A percentile compares a stretch with the other conserved stretches of the same genome.
These are phyloP conservation scores for Chrysoporthe puriensis DNA, from an alignment of 2,329 filamentous ascomycete species.

Conservation along the genomic window DNA sequence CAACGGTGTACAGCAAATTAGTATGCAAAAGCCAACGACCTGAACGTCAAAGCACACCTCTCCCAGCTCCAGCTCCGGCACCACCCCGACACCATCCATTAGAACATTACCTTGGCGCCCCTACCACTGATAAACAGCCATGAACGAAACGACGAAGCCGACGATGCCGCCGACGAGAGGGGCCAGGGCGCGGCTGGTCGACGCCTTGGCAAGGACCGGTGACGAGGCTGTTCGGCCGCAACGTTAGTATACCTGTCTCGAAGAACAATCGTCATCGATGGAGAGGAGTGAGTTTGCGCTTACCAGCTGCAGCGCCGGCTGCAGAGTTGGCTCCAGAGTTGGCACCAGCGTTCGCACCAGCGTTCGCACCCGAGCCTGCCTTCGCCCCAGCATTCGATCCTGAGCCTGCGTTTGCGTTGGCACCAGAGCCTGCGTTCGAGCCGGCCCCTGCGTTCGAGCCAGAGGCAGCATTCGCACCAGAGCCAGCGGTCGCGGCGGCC, in stretches of 20 bases:
- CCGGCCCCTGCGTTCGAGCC: neutral
- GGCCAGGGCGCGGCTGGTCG: neutral
- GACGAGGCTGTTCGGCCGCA: neutral
- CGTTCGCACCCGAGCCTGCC: neutral
- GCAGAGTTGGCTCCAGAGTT: neutral
- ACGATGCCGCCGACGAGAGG: neutral
- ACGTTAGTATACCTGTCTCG: neutral
- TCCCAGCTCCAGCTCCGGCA: neutral
- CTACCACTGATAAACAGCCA: constrained; percentile 1
- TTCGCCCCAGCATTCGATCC: neutral
- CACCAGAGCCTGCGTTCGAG: neutral
- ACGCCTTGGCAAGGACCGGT: neutral
- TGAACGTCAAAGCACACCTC: neutral
- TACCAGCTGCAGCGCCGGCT: neutral
- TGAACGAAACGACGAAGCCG: neutral
- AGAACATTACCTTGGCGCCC: neutral
- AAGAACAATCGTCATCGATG: neutral
- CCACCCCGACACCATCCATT: neutral
- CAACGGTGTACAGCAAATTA: no score
- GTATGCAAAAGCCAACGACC: no score
- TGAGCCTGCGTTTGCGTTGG: neutral
- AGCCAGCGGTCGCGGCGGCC: neutral
- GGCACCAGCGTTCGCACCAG: neutral
- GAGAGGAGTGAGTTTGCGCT: neutral
- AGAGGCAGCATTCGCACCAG: neutral